Evolutionary conservation across 2,329 filamentous ascomycete species (phyloP), one percentile per base, ranked within the genome.

Genomic region (Aplosporella prunicola): DNA sequence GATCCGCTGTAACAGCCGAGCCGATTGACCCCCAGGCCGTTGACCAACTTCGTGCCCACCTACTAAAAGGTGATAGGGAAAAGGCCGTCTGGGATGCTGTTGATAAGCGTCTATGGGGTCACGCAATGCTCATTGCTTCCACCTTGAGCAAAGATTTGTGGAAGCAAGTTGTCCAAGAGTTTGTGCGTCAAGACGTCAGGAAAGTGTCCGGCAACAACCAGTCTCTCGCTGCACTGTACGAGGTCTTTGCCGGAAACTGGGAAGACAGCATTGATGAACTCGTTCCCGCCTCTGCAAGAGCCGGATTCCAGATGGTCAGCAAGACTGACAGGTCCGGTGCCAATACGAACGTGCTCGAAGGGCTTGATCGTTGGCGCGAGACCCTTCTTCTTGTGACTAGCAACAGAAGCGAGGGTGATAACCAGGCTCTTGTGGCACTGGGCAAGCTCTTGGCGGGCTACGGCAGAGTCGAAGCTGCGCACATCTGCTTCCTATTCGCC

Each of bases 221-320:
- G 58, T 84, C 89, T 2, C 69, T 98, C 30, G 88, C 89, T 20
- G 86, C 89, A 0, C 64, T 98, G 3, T 98, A 98, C 58, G 86
- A 93, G 53, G 79, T 96, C 1, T 80, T 98, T 43, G 91, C 88
- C 16, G 89, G 91, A 0, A 98, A 95, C 53, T 77, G 82, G 41
- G 88, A 95, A 46, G 91, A 98, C 49, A 93, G 87, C 47, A 80
- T 96, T 11, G 91, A 98, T 56, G 88, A 96, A 58, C 78, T 98
- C 39, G 91, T 98, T 1, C 88, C 91, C 5, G 80, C 82, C 3
- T 93, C 93, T 47, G 91, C 91, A 13, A 77, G 93, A 27, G 88
- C 89, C 42, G 91, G 91, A 2, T 77, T 95, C 47, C 86, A 93
- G 56, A 81, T 98, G 64, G 73, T 98, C 47, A 88, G 82, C 45